Evolutionary conservation across 768 basidiomycete species (phyloP), one percentile per base, ranked within the genome.

Genomic region (Boletus coccyginus): DNA sequence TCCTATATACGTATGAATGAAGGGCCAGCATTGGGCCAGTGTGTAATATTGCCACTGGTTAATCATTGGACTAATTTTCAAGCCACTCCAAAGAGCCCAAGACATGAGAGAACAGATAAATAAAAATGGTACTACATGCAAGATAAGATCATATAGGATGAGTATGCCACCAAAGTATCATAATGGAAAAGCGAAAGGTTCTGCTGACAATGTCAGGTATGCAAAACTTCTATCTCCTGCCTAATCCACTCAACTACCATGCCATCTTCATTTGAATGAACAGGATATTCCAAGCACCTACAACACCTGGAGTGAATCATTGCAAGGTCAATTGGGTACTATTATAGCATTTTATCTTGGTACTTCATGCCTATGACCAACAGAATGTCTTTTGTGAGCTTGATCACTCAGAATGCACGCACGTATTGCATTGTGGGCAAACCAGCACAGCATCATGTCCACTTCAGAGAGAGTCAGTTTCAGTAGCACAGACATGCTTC

Each of bases 381-480:
- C 16, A 70, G 50, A 56, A 77, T 55, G 7, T 61, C 53, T 62
- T 81, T 78, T 16, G 78, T 75, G 32, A 78, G 56, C 16, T 59
- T 55, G 44, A 83, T 80, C 29, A 77, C 75, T 31, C 69, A 3
- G 7, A 36, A 7, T 16, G 35, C 35, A 36, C 65, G 41, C 19
- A 62, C 64, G 14, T 70, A 72, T n/a, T 79, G 74, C 50, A 56
- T 55, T 5, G 62, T 48, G 16, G 27, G 74, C 73, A 63, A 75
- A 79, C 9, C 67, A 67, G 40, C 53, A n/a, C n/a, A n/a, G n/a
- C n/a, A n/a, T n/a, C n/a, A n/a, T n/a, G n/a, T n/a, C 27, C 27
- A n/a, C n/a, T n/a, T n/a, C n/a, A n/a, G n/a, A 58, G 16, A 82
- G 65, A 21, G 72, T 60, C 42, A 0, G 53, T 56, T 40, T 63